Percentiles rank a stretch among this genome's conserved stretches.
Evolutionary conservation across 208 protist species (phyloP).

Genomic region (Crithidia fasciculata): DNA sequence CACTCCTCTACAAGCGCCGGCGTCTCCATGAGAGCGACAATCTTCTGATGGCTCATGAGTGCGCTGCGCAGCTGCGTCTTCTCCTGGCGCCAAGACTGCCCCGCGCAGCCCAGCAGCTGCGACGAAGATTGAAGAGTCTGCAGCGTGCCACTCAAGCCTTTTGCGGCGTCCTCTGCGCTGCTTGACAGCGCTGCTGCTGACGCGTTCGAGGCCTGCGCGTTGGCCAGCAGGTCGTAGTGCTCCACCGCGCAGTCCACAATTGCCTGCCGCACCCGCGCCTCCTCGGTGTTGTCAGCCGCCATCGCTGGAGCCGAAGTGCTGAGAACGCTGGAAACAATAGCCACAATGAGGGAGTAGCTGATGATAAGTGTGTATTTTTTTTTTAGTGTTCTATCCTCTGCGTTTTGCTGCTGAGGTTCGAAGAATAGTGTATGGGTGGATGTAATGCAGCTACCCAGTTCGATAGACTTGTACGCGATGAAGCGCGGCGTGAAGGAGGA

Average conservation of each 20-base stretch:
- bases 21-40: slow-evolving; percentile 77
- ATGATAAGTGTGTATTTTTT: too few relatives aligned
- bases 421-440: too few relatives aligned
- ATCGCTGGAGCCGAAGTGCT: slow-evolving; percentile 3
- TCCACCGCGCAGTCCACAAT: slow-evolving; percentile 76
- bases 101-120: slow-evolving; percentile 44
- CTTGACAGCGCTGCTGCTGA: slow-evolving; percentile 38
- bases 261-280: slow-evolving; percentile 47
- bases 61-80: slow-evolving; percentile 54
- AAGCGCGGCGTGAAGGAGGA: too few relatives aligned
- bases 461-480: too few relatives aligned
- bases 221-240: slow-evolving; percentile 64
- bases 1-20: slow-evolving; percentile 71
- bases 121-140: slow-evolving; percentile 56
- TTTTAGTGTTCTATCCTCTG: too few relatives aligned
- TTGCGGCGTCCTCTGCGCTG: slow-evolving; percentile 43
- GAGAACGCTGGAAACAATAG: neutral
- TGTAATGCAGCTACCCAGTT: too few relatives aligned
- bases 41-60: slow-evolving; percentile 60
- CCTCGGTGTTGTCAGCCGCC: slow-evolving; percentile 29
- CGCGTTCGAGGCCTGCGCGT: slow-evolving; percentile 60
- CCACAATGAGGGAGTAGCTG: neutral
- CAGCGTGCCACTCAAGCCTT: slow-evolving; percentile 52
- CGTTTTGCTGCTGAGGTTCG: too few relatives aligned
- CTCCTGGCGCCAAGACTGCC: slow-evolving; percentile 69